phyloP scores from a whole-genome alignment of 208 protist species.

The Angomonas ambiguus region DNA sequence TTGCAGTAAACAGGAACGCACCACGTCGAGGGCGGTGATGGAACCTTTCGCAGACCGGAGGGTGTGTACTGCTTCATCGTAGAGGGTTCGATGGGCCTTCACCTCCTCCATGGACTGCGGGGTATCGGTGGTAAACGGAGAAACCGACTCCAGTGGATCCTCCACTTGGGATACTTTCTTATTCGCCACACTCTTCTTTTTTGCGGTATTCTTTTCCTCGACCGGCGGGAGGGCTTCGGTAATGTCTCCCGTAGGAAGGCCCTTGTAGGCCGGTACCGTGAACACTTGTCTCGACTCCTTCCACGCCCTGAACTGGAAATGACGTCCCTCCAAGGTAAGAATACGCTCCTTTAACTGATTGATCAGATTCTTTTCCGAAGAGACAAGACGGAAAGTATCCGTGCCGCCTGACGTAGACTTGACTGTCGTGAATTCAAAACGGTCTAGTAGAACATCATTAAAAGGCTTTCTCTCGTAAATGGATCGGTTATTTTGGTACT shows the following conservation, averaged over 20 bases:
- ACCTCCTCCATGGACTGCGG: conserved; percentile 23
- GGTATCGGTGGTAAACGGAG: background rate
- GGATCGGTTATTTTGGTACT: background rate
- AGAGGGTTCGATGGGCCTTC: background rate
- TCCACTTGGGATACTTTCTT: background rate
- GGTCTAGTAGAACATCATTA: background rate
- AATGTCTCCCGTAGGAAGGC: conserved; percentile 27
- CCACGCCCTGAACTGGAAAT: conserved; percentile 29
- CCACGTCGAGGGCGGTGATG: background rate
- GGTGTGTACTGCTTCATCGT: background rate
- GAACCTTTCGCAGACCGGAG: background rate
- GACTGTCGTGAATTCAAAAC: background rate
- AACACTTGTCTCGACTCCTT: conserved; percentile 14
- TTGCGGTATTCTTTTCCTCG: conserved; percentile 7
- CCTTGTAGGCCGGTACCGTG: conserved; percentile 34
- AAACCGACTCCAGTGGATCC: background rate
- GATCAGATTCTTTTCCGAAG: conserved; percentile 25
- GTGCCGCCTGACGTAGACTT: background rate
- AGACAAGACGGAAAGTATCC: conserved; percentile 11
- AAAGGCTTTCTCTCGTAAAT: background rate
- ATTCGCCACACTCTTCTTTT: conserved; percentile 6
- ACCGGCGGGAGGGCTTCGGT: background rate
- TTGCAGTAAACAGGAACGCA: background rate
- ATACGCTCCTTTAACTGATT: conserved; percentile 16
- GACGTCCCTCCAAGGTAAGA: conserved; percentile 20